Base-by-base conservation (phyloP, 371 early-diverging fungal species). In the Mucor indicus region DNA sequence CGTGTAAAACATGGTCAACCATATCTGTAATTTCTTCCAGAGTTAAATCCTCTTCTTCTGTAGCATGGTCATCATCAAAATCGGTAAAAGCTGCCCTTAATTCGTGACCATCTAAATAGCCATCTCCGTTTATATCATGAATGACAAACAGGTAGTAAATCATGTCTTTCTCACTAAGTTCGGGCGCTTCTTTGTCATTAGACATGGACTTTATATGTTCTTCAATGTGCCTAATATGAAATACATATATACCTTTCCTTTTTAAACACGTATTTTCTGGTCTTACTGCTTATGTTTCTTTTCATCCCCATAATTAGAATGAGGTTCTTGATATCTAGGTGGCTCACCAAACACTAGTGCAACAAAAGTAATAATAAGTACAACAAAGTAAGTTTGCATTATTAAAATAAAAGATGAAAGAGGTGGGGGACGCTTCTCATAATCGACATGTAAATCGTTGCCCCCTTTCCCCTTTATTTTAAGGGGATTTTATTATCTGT, bases 71-170 rank as follows among this genome's bases (percentile, higher is more conserved):
- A 37, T 61, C 64, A 27, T 74, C 69, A 39, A 60, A 50, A 42
- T 57, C 69, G 12, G 67, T 72, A 38, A 84, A 83, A 0, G 85
- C 81, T 6, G 52, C 57, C 35, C 81, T 69, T 31, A 88, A 74
- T 60, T 88, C 89, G 55, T 85, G 82, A 4, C 89, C 88, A 62
- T 88, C 88, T 44, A 85, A 63, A 40, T 50, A 61, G 12, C 82
- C 81, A 47, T 87, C 85, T 45, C 74, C 66, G 62, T 87, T 83
- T n/a, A 35, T 24, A 40, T 22, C 19, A 40, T 24, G 13, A 10
- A 40, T 22, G 7, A 40, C 2, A 40, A 40, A 33, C 21, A 82
- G 41, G 54, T 76, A 76, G 50, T 68, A 74, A 17, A 77, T 50
- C 31, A 72, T 77, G 31, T 81, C 80, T 23, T 66, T 67, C n/a